Conservation (phyloP, 441 rosid species). For the Jatropha podagrica region DNA sequence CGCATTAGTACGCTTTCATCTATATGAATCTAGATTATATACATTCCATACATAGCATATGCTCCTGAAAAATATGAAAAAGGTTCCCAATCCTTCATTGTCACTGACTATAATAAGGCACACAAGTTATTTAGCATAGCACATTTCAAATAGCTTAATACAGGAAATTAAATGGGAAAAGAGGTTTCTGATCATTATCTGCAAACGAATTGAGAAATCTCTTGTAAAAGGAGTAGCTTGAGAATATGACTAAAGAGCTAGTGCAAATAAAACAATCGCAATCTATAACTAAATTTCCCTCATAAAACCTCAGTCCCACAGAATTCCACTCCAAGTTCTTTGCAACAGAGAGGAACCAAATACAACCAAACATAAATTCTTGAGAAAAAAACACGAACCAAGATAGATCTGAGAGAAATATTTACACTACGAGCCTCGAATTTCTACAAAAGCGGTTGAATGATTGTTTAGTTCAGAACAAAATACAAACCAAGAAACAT, state of each 20-base stretch:
- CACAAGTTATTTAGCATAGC: neutral
- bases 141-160: neutral
- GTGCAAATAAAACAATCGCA: neutral
- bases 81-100: neutral
- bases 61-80: no score
- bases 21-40: no score
- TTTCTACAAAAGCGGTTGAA: conserved; percentile 4
- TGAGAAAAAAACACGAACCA: neutral
- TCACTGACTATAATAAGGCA: neutral
- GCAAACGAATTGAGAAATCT: neutral
- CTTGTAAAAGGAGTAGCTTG: no score
- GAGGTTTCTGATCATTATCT: neutral
- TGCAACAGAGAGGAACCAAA: neutral
- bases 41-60: no score
- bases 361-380: neutral
- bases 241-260: neutral
- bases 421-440: neutral
- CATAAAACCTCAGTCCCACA: neutral
- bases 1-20: no score
- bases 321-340: neutral
- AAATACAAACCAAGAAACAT: conserved; percentile 5
- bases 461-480: neutral
- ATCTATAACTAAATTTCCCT: neutral
- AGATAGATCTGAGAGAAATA: neutral
- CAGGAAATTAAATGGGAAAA: neutral